These are phyloP conservation scores for Alternaria sp. DNA, from an alignment of 2,329 filamentous ascomycete genomes.

Conservation along the genomic window DNA sequence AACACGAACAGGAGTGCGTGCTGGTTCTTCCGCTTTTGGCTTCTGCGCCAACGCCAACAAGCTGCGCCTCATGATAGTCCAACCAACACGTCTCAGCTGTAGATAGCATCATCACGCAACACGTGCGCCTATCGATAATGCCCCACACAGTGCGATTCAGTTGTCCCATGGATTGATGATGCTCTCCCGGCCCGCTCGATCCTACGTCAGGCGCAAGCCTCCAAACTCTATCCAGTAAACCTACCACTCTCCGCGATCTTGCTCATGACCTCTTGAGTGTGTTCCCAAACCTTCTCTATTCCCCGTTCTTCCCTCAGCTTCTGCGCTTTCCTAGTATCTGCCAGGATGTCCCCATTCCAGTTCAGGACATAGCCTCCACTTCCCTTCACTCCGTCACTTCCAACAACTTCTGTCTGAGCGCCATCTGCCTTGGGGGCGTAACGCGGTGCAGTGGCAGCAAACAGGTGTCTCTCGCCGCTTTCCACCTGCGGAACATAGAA, in stretches of 20 bases:
- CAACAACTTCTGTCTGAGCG: slow-evolving; percentile 19
- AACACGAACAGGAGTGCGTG: neutral
- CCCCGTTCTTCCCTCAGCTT: slow-evolving; percentile 33
- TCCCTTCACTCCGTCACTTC: slow-evolving; percentile 33
- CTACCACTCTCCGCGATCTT: slow-evolving; percentile 27
- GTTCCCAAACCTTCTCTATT: slow-evolving; percentile 40
- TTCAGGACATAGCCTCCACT: slow-evolving; percentile 39
- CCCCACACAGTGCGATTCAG: slow-evolving; percentile 7
- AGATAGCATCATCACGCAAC: neutral
- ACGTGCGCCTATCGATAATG: slow-evolving; percentile 14
- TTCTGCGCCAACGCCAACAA: neutral
- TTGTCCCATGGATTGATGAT: neutral
- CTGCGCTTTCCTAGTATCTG: slow-evolving; percentile 25
- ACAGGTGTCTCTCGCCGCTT: slow-evolving; percentile 48
- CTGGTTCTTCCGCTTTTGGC: neutral
- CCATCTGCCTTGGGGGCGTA: slow-evolving; percentile 30
- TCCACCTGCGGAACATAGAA: slow-evolving; percentile 34
- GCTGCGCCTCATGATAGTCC: neutral
- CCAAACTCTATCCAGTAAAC: slow-evolving; percentile 2
- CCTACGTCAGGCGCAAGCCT: neutral
- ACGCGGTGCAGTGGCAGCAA: slow-evolving; percentile 34
- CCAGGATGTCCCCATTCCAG: slow-evolving; percentile 33
- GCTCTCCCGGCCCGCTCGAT: slow-evolving; percentile 3
- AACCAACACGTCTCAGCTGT: neutral
- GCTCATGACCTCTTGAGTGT: slow-evolving; percentile 43